Evolutionary conservation across 768 basidiomycete species (phyloP), one percentile per base, ranked within the genome.

Genomic region (Rhodocollybia butyracea): DNA sequence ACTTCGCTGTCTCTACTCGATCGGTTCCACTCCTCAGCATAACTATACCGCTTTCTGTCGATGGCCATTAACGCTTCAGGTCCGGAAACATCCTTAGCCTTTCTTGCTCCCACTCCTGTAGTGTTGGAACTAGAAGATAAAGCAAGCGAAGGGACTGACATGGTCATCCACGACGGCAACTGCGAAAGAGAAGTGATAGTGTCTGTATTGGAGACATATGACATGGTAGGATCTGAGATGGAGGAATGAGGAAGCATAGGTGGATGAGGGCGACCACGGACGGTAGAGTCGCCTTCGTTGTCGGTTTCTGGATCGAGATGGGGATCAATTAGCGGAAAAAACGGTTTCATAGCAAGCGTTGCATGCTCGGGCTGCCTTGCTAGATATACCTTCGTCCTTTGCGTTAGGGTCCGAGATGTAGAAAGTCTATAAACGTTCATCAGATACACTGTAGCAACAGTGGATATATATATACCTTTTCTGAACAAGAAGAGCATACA

Each of bases 331-430:
- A 88, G 54, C 0, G 91, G 91, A 61, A 96, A n/a, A 96, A 17
- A 94, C 88, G 12, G 86, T 81, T 59, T 91, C 89, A 63, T 87
- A 96, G 69, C 94, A 96, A 1, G 86, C 80, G 54, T 91, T 85
- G 66, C 94, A 96, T 6, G 92, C 86, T 3, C 94, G 80, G 1
- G 90, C 87, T 36, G 89, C 76, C 63, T 88, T 73, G 66, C 70
- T 63, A 45, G 68, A 67, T 34, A 22, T 17, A 34, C 13, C 8
- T 13, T 73, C 65, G 19, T 76, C 71, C 54, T 82, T 77, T 10
- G 75, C 58, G 36, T 69, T 73, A 3, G 73, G 59, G 57, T 90
- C 88, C 1, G 86, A 67, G 51, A 95, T 87, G 68, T 87, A 89
- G 70, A 95, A 95, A 1, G 88, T 91, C 93, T 96, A 56, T 8